Base-by-base conservation (phyloP, 192 early-diverging fungal species). In the Backusella circina region DNA sequence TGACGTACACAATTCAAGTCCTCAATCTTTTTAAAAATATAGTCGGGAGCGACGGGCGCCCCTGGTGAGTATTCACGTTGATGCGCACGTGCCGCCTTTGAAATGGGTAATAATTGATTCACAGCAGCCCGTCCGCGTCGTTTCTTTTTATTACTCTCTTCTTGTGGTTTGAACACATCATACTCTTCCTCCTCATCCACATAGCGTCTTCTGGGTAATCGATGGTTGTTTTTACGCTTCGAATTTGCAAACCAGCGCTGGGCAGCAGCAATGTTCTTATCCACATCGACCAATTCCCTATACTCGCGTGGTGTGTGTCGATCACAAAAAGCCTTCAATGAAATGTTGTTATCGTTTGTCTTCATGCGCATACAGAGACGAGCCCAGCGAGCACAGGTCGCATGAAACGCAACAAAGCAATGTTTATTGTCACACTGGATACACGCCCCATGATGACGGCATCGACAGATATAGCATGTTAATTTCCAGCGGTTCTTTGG, bases 371-470 rank as follows among this genome's bases (percentile, higher is more conserved):
- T 97, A 73, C 89, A 93, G 3, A 99, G 84, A 64, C 90, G 89
- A 1, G 95, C 95, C 68, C 90, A 91, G 3, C 95, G 88, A 9
- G 96, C 98, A 72, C 98, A 99, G 0, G 95, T 94, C 1, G 92
- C 91, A 82, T 99, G 98, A 79, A 97, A 99, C 0, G 97, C 93
- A 0, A 88, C 85, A 80, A 91, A 95, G 81, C 98, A 99, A 67
- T 90, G 89, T 51, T 92, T 92, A 72, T 94, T 91, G 57, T 91
- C 88, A 82, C 98, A 99, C 81, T 99, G 98, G 77, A 99, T 98
- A 64, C 94, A 96, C 0, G 96, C 96, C 7, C 98, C 98, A 64
- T 83, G 86, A 28, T 85, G 84, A 23, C 90, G 84, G 28, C 23
- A 28, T 47, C 92, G 89, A 81, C 98, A 99, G 28, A 99, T 88